phyloP scores from a whole-genome alignment of 352 stramenopile species.

The Phytophthora sansomeana region DNA sequence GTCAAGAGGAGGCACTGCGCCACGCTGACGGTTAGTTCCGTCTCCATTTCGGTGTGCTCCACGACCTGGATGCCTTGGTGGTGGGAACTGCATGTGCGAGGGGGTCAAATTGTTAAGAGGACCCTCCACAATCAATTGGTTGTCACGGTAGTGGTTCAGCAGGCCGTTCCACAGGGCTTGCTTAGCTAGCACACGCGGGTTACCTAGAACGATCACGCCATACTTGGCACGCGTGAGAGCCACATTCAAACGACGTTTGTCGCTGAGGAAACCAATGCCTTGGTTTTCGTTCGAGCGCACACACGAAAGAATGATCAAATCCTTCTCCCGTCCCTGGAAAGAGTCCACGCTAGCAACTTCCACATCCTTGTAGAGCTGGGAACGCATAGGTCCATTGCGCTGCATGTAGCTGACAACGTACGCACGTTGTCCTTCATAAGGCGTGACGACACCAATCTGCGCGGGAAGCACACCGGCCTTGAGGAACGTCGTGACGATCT shows the following conservation, averaged over 20 bases:
- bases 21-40: conserved; percentile 57
- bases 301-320: conserved; percentile 98
- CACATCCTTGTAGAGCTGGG: conserved; percentile 97
- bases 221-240: conserved; percentile 98
- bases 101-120: conserved; percentile 97
- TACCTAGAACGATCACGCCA: conserved; percentile 98
- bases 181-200: conserved; percentile 97
- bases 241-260: conserved; percentile 98
- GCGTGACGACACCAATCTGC: conserved; percentile 98
- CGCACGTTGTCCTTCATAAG: conserved; percentile 98
- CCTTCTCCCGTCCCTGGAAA: conserved; percentile 99
- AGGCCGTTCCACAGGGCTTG: conserved; percentile 97
- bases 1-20: conserved; percentile 73
- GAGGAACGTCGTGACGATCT: conserved; percentile 98
- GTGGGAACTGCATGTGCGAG: conserved; percentile 98
- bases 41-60: conserved; percentile 39
- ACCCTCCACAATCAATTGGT: conserved; percentile 96
- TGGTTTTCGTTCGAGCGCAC: conserved; percentile 99
- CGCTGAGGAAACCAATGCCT: conserved; percentile 99
- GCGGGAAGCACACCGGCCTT: conserved; percentile 91
- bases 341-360: conserved; percentile 99
- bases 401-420: conserved; percentile 99
- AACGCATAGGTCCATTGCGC: conserved; percentile 93
- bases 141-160: conserved; percentile 98
- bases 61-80: conserved; percentile 51